Percentiles rank a stretch among this genome's conserved stretches.
Conservation (phyloP, 1,284 basidiomycete genomes). For the Xerocomus alliaceus region DNA sequence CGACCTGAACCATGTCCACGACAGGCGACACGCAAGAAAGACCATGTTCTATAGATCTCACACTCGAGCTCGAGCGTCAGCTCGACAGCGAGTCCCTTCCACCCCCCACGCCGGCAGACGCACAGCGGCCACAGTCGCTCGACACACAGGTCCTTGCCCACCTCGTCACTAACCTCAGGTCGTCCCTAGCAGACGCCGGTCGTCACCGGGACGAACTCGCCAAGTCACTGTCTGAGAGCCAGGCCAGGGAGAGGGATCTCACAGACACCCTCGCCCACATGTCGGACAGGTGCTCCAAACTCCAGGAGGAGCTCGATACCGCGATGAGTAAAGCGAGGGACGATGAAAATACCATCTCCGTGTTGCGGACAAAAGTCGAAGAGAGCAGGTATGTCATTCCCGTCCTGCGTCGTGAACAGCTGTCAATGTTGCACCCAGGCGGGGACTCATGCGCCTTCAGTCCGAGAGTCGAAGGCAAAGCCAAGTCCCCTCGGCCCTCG, state of each 20-base stretch:
- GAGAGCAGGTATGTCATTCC: constrained; percentile 72
- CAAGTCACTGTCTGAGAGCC: constrained; percentile 55
- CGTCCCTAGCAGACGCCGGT: constrained; percentile 63
- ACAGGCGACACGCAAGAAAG: constrained; percentile 21
- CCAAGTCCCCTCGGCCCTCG: constrained; percentile 56
- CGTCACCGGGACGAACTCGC: constrained; percentile 72
- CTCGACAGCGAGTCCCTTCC: constrained; percentile 69
- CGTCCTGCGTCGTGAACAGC: neutral
- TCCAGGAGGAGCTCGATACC: constrained; percentile 67
- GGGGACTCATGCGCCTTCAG: constrained; percentile 90
- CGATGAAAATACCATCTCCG: constrained; percentile 81
- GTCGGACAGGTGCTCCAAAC: constrained; percentile 65
- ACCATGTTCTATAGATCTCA: constrained; percentile 75
- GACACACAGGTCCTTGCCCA: constrained; percentile 79
- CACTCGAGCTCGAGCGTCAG: constrained; percentile 77
- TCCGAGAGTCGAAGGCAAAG: constrained; percentile 78
- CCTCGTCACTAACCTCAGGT: constrained; percentile 70
- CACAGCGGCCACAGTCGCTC: constrained; percentile 59
- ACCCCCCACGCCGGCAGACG: constrained; percentile 44
- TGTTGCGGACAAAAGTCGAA: constrained; percentile 88
- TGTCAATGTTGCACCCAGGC: constrained; percentile 48
- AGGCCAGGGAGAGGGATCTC: constrained; percentile 61
- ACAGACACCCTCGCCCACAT: constrained; percentile 66
- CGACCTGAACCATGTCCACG: constrained; percentile 29
- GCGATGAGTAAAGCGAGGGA: constrained; percentile 69